Base-by-base conservation (phyloP, 2,329 filamentous ascomycete species). In the Talaromyces sp. region DNA sequence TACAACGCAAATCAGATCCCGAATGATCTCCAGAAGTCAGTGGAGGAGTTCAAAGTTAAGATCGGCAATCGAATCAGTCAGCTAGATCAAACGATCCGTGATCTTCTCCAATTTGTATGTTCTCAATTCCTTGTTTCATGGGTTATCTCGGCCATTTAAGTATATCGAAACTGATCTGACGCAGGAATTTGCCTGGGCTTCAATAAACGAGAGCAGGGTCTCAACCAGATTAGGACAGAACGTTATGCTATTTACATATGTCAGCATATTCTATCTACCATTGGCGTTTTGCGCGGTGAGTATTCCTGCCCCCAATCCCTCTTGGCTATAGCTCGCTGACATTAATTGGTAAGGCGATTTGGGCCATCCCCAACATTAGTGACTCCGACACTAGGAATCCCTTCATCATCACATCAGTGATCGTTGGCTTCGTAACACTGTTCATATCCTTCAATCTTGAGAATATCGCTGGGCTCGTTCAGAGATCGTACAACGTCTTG, bases 41-140 rank as follows among this genome's bases (percentile, higher is more conserved):
- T 54, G 9, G 19, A 54, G 6, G 52, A 54, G 10, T 43, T 54
- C 37, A 33, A 43, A n/a, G 22, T 17, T 39, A 43, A 43, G 11
- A 41, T 54, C 11, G 39, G 8, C 17, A 13, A 15, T 19, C 52
- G 37, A 13, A 39, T 54, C 37, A 28, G 31, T 41, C 52, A 43
- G 36, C 17, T 54, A 19, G 52, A 54, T 41, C 52, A 54, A 13
- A 41, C 52, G 7, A 39, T 54, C 15, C 36, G 52, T 25, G 52
- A 54, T 33, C 52, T 54, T 31, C 17, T 43, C 8, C 52, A 54
- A 33, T 41, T 54, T 43, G 52, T 54, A 21, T 3, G 52, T 43
- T 54, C 22, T 22, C 6, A 10, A 17, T 1, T 15, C 17, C 7
- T n/a, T 28, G 25, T 17, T 2, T 17, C 31, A 13, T 15, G 3